These are phyloP conservation scores for Osmanthus fragrans DNA, from an alignment of 257 asterid species.

Conservation along the genomic window DNA sequence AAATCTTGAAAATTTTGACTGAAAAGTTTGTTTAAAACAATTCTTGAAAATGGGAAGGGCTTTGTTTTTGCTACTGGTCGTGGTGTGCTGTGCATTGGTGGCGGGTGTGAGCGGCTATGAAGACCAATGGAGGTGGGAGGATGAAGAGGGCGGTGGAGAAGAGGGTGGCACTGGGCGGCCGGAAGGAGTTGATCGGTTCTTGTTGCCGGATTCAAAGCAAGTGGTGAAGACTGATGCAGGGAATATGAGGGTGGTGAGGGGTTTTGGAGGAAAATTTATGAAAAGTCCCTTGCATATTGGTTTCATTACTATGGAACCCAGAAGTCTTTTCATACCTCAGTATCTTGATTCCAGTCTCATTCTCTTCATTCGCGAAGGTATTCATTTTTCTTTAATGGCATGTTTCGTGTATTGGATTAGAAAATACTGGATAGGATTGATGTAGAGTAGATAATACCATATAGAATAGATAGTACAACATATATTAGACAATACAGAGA, in stretches of 20 bases:
- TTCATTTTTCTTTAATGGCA: background rate
- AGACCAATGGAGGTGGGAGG: conserved; percentile 23
- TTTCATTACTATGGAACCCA: conserved; percentile 85
- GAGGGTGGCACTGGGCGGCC: conserved; percentile 22
- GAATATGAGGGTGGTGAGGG: conserved; percentile 58
- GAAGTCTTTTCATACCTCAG: conserved; percentile 75
- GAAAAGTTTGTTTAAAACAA: background rate
- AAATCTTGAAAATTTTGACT: background rate
- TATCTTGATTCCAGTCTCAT: conserved; percentile 73
- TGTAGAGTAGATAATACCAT: conserved; percentile 5
- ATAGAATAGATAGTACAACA: too few relatives aligned
- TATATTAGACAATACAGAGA: too few relatives aligned
- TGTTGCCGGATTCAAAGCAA: conserved; percentile 54
- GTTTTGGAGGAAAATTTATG: conserved; percentile 29
- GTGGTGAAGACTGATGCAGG: conserved; percentile 79
- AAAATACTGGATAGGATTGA: background rate
- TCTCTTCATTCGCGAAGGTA: conserved; percentile 75
- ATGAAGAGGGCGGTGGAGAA: background rate
- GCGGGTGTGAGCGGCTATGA: conserved; percentile 24
- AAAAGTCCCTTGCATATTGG: conserved; percentile 58
- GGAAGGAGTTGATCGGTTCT: conserved; percentile 41
- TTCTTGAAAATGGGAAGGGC: conserved; percentile 18
- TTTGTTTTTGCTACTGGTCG: conserved; percentile 24
- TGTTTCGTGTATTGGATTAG: background rate
- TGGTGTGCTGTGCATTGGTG: conserved; percentile 23